phyloP scores from a whole-genome alignment of 495 filamentous ascomycete genomes.

The Hypoxylon lienhwacheense region DNA sequence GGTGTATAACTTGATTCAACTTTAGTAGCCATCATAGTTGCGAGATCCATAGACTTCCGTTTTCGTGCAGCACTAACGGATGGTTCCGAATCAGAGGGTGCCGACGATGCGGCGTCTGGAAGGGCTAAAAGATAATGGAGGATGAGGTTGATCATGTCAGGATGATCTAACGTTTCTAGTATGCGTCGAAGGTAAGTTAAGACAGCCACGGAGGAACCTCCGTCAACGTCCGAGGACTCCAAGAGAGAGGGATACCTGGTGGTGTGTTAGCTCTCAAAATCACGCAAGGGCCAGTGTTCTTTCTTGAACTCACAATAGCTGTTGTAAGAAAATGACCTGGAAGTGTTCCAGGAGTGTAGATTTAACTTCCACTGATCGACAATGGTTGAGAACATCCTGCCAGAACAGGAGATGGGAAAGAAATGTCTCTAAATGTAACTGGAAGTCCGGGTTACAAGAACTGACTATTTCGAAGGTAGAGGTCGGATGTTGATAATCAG shows the following conservation, averaged over 20 bases:
- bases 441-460: slow-evolving; percentile 69
- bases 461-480: slow-evolving; percentile 68
- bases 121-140: slow-evolving; percentile 89
- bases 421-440: slow-evolving; percentile 84
- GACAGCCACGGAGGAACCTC: slow-evolving; percentile 93
- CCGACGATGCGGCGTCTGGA: slow-evolving; percentile 50
- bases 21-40: slow-evolving; percentile 73
- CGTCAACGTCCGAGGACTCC: slow-evolving; percentile 94
- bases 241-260: slow-evolving; percentile 88
- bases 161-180: slow-evolving; percentile 85
- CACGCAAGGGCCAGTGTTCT: background rate
- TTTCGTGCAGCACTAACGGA: slow-evolving; percentile 67
- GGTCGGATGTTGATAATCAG: slow-evolving; percentile 71
- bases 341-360: slow-evolving; percentile 95
- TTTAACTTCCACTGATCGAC: slow-evolving; percentile 85
- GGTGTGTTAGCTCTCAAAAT: slow-evolving; percentile 14
- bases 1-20: slow-evolving; percentile 74
- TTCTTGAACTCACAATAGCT: slow-evolving; percentile 80
- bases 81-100: slow-evolving; percentile 23
- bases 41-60: slow-evolving; percentile 82
- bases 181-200: slow-evolving; percentile 91
- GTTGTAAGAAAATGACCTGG: slow-evolving; percentile 92
- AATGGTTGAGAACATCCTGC: slow-evolving; percentile 97
- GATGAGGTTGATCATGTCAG: slow-evolving; percentile 88
- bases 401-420: slow-evolving; percentile 94